Conservation (phyloP, 805 yeast genomes). For the Nadsonia fulvescens region DNA sequence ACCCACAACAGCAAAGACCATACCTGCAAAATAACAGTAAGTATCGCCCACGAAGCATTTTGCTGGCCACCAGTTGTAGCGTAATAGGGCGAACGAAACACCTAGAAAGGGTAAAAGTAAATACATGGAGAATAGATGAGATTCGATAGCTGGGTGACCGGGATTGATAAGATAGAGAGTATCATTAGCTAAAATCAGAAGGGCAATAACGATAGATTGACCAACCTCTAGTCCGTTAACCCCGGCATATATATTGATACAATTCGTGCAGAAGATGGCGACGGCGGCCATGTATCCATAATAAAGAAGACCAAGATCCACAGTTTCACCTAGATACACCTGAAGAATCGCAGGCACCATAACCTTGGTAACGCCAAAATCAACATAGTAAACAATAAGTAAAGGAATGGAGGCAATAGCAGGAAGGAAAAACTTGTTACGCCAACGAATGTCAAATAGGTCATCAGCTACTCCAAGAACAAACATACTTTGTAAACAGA, state of each 20-base stretch:
- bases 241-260: constrained; percentile 91
- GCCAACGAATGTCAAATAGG: constrained; percentile 89
- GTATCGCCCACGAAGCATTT: constrained; percentile 94
- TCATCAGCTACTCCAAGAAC: constrained; percentile 86
- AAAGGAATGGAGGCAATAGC: constrained; percentile 88
- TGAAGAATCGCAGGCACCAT: constrained; percentile 56
- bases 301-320: constrained; percentile 67
- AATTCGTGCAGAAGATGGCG: constrained; percentile 87
- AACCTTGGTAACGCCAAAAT: constrained; percentile 80
- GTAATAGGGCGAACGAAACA: constrained; percentile 56
- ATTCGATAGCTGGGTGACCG: constrained; percentile 43
- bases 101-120: constrained; percentile 76
- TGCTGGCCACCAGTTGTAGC: constrained; percentile 82
- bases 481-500: constrained; percentile 70
- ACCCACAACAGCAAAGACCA: constrained; percentile 96
- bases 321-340: constrained; percentile 17
- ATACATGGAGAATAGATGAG: constrained; percentile 69
- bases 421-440: constrained; percentile 91
- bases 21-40: constrained; percentile 93
- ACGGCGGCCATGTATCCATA: constrained; percentile 82
- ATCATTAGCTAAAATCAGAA: constrained; percentile 62
- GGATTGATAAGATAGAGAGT: constrained; percentile 36
- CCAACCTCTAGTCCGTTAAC: constrained; percentile 94
- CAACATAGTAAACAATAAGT: constrained; percentile 78
- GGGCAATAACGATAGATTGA: constrained; percentile 65